A percentile compares a stretch with the other conserved stretches of the same genome.
These are phyloP conservation scores for Bretziella fagacearum DNA, from an alignment of 2,329 filamentous ascomycete genomes.

Conservation along the genomic window DNA sequence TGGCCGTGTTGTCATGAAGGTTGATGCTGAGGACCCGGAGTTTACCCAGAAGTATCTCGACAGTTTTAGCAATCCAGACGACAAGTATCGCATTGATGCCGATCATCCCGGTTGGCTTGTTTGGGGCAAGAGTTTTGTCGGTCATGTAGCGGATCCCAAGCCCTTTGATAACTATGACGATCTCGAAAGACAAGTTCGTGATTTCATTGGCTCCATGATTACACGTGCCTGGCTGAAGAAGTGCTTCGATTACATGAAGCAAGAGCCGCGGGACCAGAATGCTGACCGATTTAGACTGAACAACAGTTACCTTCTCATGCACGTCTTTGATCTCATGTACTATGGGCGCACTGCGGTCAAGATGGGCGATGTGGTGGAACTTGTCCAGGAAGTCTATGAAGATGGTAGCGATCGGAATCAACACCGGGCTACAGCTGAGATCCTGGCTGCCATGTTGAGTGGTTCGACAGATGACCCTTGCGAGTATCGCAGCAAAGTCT, in stretches of 20 bases:
- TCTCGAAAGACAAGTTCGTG: slow-evolving; percentile 54
- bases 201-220: slow-evolving; percentile 64
- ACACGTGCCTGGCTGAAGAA: slow-evolving; percentile 72
- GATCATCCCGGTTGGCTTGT: slow-evolving; percentile 94
- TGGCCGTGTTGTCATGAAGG: slow-evolving; percentile 58
- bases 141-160: slow-evolving; percentile 53
- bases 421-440: slow-evolving; percentile 87
- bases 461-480: slow-evolving; percentile 64
- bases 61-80: slow-evolving; percentile 53
- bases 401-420: slow-evolving; percentile 97
- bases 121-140: slow-evolving; percentile 78
- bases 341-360: slow-evolving; percentile 59
- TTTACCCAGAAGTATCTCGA: slow-evolving; percentile 69
- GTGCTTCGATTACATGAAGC: slow-evolving; percentile 87
- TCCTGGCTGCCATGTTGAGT: slow-evolving; percentile 68
- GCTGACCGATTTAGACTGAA: slow-evolving; percentile 81
- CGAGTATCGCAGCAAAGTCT: slow-evolving; percentile 58
- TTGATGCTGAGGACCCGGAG: slow-evolving; percentile 53
- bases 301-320: slow-evolving; percentile 71
- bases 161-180: slow-evolving; percentile 62
- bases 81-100: slow-evolving; percentile 76
- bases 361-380: slow-evolving; percentile 73
- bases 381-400: slow-evolving; percentile 61
- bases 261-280: slow-evolving; percentile 70
- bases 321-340: slow-evolving; percentile 79